Evolutionary conservation across 352 stramenopile species (phyloP).

Genomic region (Albugo candida): DNA sequence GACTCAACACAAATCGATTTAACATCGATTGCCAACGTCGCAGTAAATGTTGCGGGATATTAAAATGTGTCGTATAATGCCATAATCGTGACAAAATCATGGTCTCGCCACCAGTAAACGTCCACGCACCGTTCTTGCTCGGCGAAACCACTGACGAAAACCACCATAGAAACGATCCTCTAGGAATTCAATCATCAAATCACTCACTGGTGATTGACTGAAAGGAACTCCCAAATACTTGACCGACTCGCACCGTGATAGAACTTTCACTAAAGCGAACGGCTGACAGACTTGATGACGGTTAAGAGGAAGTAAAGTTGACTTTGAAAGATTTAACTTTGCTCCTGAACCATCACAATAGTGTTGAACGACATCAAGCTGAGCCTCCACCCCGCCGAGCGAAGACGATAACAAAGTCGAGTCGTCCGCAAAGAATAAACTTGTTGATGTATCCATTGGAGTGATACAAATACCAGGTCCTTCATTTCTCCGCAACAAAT

Average conservation of each 20-base stretch:
- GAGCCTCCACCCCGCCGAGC: conserved; percentile 1
- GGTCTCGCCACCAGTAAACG: conserved; percentile 1
- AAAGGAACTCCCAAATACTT: conserved; percentile 7
- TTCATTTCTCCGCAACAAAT: conserved; percentile 2
- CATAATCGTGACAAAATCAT: conserved; percentile 5
- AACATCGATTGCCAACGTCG: conserved; percentile 3
- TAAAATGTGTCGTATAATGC: conserved; percentile 4
- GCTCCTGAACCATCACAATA: conserved; percentile 3
- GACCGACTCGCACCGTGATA: conserved; percentile 1
- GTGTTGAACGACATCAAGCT: conserved; percentile 3
- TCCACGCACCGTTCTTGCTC: conserved; percentile 3
- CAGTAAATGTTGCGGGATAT: not conserved
- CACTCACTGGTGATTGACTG: conserved; percentile 4
- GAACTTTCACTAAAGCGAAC: conserved; percentile 2
- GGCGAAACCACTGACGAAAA: conserved; percentile 4
- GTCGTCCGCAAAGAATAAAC: conserved; percentile 10
- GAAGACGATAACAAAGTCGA: conserved; percentile 4
- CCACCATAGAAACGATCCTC: conserved; percentile 7
- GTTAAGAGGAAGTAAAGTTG: conserved; percentile 5
- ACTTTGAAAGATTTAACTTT: conserved; percentile 7
- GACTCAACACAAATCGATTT: conserved; percentile 7
- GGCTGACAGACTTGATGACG: not conserved
- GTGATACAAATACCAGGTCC: not conserved
- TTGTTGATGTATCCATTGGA: not conserved
- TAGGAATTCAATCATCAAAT: conserved; percentile 1